phyloP scores from a whole-genome alignment of 2,329 filamentous ascomycete species.

The Calonectria montana region DNA sequence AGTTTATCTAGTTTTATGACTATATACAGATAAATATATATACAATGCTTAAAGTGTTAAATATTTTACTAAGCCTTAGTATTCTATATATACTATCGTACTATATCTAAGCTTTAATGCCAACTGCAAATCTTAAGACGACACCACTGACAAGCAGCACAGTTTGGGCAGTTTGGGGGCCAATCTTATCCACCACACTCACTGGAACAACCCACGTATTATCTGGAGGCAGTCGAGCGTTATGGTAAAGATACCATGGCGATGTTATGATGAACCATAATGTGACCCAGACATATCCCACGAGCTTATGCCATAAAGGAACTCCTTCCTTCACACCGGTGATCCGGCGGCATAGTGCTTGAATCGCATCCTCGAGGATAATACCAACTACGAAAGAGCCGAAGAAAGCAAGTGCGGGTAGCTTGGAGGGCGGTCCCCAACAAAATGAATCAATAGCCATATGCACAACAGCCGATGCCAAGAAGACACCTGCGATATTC shows the following conservation, averaged over 20 bases:
- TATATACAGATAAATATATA: too few species aligned
- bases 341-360: conserved; percentile 11
- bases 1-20: too few species aligned
- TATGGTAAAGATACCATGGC: conserved; percentile 26
- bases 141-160: conserved; percentile 14
- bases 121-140: conserved; percentile 15
- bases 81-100: neutral
- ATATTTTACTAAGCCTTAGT: neutral
- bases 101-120: neutral
- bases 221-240: conserved; percentile 8
- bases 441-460: conserved; percentile 11
- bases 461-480: conserved; percentile 22
- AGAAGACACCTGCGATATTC: conserved; percentile 22
- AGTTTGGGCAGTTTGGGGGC: neutral
- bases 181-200: conserved; percentile 17
- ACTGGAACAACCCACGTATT: conserved; percentile 20
- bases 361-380: conserved; percentile 14
- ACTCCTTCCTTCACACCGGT: neutral
- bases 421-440: neutral
- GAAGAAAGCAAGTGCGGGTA: conserved; percentile 19
- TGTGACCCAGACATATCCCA: conserved; percentile 26
- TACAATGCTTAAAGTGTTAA: neutral
- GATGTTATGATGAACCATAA: conserved; percentile 24
- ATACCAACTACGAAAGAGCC: conserved; percentile 12
- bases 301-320: conserved; percentile 27